Conservation (phyloP, 2,329 filamentous ascomycete species). For the Aspergillus amoenus region DNA sequence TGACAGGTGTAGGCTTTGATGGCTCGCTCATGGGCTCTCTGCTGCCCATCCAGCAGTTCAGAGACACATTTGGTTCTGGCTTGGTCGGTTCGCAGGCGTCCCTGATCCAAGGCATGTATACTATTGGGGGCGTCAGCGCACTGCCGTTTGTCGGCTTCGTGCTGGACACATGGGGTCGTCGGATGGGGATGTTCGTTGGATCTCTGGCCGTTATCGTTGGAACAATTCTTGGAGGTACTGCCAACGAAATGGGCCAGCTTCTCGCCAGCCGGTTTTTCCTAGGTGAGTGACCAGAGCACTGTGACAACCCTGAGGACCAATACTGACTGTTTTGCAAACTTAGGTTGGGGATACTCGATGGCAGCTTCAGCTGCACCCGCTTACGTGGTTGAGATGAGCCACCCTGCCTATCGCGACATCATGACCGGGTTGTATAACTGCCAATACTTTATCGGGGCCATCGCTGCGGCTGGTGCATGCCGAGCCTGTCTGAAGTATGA, state of each 20-base stretch:
- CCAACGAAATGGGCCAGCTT: not conserved
- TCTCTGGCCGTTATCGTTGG: not conserved
- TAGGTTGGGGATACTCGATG: conserved; percentile 59
- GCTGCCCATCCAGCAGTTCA: conserved; percentile 48
- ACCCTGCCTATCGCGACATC: conserved; percentile 62
- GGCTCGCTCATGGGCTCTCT: conserved; percentile 57
- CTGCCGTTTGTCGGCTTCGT: conserved; percentile 50
- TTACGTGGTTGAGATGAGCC: conserved; percentile 64
- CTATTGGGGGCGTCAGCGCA: conserved; percentile 47
- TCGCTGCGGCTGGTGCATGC: conserved; percentile 56
- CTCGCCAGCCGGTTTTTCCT: not conserved
- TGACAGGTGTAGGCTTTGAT: conserved; percentile 32
- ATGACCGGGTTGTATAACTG: conserved; percentile 60
- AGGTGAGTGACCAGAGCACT: not conserved
- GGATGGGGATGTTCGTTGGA: not conserved
- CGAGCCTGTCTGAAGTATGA: conserved; percentile 45
- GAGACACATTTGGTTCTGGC: conserved; percentile 42
- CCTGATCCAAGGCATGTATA: conserved; percentile 49
- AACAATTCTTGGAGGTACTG: not conserved
- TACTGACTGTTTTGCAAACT: too few relatives aligned
- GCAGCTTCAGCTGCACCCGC: conserved; percentile 60
- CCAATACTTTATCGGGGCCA: conserved; percentile 51
- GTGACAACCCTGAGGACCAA: too few relatives aligned
- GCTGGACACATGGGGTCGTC: conserved; percentile 31
- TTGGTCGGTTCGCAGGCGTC: conserved; percentile 46